Conservation (phyloP, 2,329 filamentous ascomycete genomes). For the Fusarium hostae region DNA sequence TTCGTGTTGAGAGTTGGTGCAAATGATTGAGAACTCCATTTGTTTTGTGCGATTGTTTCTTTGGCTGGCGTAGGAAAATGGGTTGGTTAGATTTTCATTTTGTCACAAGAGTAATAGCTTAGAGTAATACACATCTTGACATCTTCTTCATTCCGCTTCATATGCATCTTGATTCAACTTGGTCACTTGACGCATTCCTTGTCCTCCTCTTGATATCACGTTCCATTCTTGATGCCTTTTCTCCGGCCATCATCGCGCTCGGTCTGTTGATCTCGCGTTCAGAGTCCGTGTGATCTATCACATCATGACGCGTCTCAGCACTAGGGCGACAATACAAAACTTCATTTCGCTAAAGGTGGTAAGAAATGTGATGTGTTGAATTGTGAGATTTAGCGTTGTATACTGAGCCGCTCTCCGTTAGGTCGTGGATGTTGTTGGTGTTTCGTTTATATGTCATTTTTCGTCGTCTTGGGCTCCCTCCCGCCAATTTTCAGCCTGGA, state of each 20-base stretch:
- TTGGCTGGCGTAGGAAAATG: neutral
- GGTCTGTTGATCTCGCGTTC: accelerated
- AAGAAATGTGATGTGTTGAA: neutral
- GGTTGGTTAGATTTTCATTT: neutral
- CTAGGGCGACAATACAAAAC: too few species aligned
- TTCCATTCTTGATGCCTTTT: too few species aligned
- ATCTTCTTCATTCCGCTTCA: accelerated
- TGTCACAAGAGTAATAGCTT: neutral
- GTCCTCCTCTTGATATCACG: neutral
- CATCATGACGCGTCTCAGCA: neutral
- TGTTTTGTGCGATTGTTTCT: neutral
- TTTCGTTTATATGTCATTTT: neutral
- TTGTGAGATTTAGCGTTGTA: too few species aligned
- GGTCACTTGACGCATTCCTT: accelerated
- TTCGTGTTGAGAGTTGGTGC: neutral
- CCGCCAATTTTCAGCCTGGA: neutral
- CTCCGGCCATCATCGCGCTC: accelerated
- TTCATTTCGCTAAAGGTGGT: neutral
- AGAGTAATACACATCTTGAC: neutral
- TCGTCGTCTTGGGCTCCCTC: neutral
- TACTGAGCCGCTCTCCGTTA: neutral
- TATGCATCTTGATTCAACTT: accelerated
- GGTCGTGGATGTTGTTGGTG: neutral
- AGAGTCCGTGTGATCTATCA: neutral
- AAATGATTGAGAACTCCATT: neutral